Evolutionary conservation across 2,329 filamentous ascomycete species (phyloP), one percentile per base, ranked within the genome.

Genomic region (Hymenoscyphus infarciens): DNA sequence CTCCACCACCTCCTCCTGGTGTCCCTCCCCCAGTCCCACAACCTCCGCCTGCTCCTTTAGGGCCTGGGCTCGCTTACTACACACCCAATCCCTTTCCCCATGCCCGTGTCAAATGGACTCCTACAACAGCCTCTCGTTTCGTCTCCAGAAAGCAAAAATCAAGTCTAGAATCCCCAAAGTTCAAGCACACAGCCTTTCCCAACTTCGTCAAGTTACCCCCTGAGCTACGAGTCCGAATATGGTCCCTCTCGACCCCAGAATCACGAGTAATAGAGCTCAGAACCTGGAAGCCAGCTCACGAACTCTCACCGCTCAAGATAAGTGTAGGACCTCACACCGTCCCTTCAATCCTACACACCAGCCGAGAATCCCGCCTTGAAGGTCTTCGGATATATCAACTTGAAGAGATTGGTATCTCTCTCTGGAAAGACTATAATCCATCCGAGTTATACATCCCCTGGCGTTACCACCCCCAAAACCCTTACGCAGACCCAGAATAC

Each of bases 141-240:
- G 27, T 53, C 25, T 25, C 42, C 16, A 60, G 29, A 25, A 54
- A 27, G n/a, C 13, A n/a, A 29, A 38, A 56, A 29, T 7, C 7
- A 15, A 52, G 57, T 11, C 38, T n/a, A 27, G 42, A 33, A 42
- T 31, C 29, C 16, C 35, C 49, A 4, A 22, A 53, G 13, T n/a
- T 25, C 13, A 56, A n/a, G 10, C 54, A 33, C n/a, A 52, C 45
- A 33, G 55, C 22, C 1, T 70, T 72, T 56, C 55, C 49, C 16
- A 58, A 63, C 56, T 72, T 72, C 39, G 49, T 63, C 6, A 25
- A 59, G 4, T 61, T 72, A 11, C 67, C 69, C 2, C 59, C 65
- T 35, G 69, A 72, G 49, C 62, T 72, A 3, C 62, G 69, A 5
- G 59, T 72, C 5, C 61, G 63, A 49, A 66, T 72, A 27, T 72